Evolutionary conservation across 805 yeast genomes (phyloP).

Genomic region (Kluyveromyces dobzhanskii): DNA sequence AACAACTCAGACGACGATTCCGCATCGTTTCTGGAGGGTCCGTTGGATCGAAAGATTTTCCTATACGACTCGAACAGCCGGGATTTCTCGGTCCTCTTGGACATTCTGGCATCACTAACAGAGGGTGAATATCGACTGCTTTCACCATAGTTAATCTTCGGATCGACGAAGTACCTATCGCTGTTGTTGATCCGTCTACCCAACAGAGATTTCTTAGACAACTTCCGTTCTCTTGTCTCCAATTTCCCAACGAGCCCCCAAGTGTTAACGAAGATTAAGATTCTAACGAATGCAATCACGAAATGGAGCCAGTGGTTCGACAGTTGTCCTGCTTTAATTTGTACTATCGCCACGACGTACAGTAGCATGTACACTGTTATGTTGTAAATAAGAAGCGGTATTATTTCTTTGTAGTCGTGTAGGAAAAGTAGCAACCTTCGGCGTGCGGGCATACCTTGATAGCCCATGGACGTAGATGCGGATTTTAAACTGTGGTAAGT

Average conservation of each 20-base stretch:
- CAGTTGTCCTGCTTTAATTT: slow-evolving; percentile 6
- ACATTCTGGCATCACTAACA: too few species aligned
- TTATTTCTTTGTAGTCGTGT: slow-evolving; percentile 22
- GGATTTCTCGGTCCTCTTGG: neutral
- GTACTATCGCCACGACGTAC: slow-evolving; percentile 13
- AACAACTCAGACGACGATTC: neutral
- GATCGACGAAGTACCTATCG: slow-evolving; percentile 24
- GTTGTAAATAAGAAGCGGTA: slow-evolving; percentile 22
- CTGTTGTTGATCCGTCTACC: slow-evolving; percentile 25
- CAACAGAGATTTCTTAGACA: slow-evolving; percentile 23
- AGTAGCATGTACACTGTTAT: slow-evolving; percentile 12
- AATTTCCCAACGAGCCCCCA: slow-evolving; percentile 28
- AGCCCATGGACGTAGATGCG: slow-evolving; percentile 15
- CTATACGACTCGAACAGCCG: neutral
- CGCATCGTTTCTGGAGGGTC: neutral
- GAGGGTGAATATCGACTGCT: neutral
- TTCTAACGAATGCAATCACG: slow-evolving; percentile 15
- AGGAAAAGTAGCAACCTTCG: slow-evolving; percentile 8
- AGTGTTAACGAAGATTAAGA: slow-evolving; percentile 24
- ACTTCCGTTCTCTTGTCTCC: slow-evolving; percentile 20
- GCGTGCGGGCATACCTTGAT: slow-evolving; percentile 4
- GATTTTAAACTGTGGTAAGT: slow-evolving; percentile 21
- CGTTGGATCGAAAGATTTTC: neutral
- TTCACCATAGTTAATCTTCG: slow-evolving; percentile 12
- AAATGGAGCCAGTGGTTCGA: slow-evolving; percentile 18